These are phyloP conservation scores for Ascoidea rubescens DNA, from an alignment of 805 yeast species.

Conservation along the genomic window DNA sequence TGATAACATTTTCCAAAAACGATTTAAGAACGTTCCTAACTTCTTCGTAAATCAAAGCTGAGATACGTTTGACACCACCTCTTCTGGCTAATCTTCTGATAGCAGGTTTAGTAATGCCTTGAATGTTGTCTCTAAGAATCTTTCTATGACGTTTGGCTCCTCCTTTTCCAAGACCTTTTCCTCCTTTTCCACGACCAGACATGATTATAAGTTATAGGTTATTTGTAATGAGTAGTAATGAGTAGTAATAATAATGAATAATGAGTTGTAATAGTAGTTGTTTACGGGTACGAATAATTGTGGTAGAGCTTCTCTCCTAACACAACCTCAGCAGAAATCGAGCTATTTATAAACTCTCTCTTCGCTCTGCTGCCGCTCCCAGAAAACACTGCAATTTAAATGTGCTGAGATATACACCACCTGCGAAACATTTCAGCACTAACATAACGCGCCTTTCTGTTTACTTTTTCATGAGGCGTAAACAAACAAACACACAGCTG, in stretches of 20 bases:
- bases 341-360: too few relatives aligned
- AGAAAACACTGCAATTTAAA: too few relatives aligned
- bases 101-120: slow-evolving; percentile 99
- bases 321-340: too few relatives aligned
- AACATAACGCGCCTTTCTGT: too few relatives aligned
- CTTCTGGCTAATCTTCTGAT: slow-evolving; percentile 99
- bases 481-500: too few relatives aligned
- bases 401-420: too few relatives aligned
- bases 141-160: slow-evolving; percentile 99
- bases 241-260: neutral
- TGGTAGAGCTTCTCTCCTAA: too few relatives aligned
- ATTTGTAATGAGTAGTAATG: slow-evolving; percentile 9
- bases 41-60: slow-evolving; percentile 97
- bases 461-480: too few relatives aligned
- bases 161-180: slow-evolving; percentile 99
- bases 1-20: slow-evolving; percentile 92
- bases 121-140: slow-evolving; percentile 98
- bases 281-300: too few relatives aligned
- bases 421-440: too few relatives aligned
- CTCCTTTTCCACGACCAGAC: slow-evolving; percentile 99
- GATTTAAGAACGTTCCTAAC: slow-evolving; percentile 94
- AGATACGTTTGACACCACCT: slow-evolving; percentile 99
- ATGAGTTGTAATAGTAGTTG: too few relatives aligned
- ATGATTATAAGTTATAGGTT: slow-evolving; percentile 26
- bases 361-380: too few relatives aligned